A percentile compares a stretch with the other conserved stretches of the same genome.
Evolutionary conservation across 2,329 filamentous ascomycete species (phyloP).

Genomic region (Fusarium anthophilum): DNA sequence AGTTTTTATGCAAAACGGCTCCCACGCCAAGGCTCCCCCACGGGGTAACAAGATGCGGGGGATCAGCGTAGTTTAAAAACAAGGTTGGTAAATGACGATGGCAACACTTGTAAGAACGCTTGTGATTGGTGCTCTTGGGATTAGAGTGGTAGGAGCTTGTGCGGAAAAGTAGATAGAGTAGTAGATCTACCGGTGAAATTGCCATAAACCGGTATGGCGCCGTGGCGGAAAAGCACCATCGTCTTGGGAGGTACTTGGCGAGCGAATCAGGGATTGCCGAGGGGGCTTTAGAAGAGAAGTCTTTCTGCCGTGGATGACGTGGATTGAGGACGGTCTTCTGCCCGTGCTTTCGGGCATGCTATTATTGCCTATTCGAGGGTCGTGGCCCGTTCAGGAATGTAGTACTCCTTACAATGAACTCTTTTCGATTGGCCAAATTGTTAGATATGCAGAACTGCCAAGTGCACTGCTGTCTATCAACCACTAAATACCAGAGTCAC

Average conservation of each 20-base stretch:
- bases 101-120: fast-evolving
- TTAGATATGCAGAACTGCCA: fast-evolving
- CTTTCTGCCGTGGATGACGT: background rate
- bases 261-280: background rate
- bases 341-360: background rate
- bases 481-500: background rate
- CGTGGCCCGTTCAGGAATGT: background rate
- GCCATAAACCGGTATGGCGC: background rate
- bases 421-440: background rate
- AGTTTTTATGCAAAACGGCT: background rate
- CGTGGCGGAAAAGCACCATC: background rate
- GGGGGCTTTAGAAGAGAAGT: fast-evolving
- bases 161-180: background rate
- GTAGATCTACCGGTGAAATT: background rate
- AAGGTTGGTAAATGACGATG: slow-evolving; percentile 8
- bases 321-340: background rate
- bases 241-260: background rate
- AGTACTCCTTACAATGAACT: no score
- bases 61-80: slow-evolving; percentile 13
- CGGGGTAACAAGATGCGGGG: slow-evolving; percentile 18
- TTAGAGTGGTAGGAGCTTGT: background rate
- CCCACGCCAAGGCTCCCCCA: slow-evolving; percentile 6
- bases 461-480: background rate
- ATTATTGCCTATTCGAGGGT: fast-evolving
- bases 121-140: background rate